These are phyloP conservation scores for Candida sanyaensis DNA, from an alignment of 1,139 yeast genomes.

Conservation along the genomic window DNA sequence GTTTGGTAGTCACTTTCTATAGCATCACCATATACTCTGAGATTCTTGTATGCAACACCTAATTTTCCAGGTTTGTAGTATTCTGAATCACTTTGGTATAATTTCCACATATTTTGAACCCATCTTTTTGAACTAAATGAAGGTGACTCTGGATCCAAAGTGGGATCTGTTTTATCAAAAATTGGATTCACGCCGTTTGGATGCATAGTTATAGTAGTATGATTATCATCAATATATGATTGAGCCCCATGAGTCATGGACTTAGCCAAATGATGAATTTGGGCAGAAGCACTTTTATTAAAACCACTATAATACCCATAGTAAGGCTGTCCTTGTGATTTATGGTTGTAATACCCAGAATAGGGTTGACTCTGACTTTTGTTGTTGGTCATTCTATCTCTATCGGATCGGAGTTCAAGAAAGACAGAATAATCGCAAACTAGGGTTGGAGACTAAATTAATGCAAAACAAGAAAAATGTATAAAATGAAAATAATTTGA, in stretches of 20 bases:
- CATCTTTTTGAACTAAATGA: conserved; percentile 34
- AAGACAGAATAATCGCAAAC: not conserved
- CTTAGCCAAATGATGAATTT: conserved; percentile 14
- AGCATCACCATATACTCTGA: conserved; percentile 74
- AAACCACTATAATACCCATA: conserved; percentile 15
- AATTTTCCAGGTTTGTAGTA: conserved; percentile 63
- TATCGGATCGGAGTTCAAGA: not conserved
- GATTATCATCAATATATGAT: conserved; percentile 9
- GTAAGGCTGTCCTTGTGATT: conserved; percentile 15
- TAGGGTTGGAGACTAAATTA: not conserved
- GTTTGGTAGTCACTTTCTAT: conserved; percentile 78
- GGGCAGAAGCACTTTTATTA: conserved; percentile 13
- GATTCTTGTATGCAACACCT: conserved; percentile 68
- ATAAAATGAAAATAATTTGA: not conserved
- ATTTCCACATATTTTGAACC: conserved; percentile 68
- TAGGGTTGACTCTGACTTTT: conserved; percentile 9
- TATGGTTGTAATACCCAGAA: conserved; percentile 10
- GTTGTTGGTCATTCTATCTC: not conserved
- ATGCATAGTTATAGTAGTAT: conserved; percentile 3
- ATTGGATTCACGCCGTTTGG: conserved; percentile 14
- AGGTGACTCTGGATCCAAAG: conserved; percentile 7
- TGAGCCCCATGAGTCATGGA: conserved; percentile 10
- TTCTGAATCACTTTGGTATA: conserved; percentile 59
- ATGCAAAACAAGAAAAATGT: not conserved
- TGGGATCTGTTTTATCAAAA: conserved; percentile 15